Percentiles rank a stretch among this genome's conserved stretches.
These are phyloP conservation scores for Achaetomiella virescens DNA, from an alignment of 495 filamentous ascomycete species.

Conservation along the genomic window DNA sequence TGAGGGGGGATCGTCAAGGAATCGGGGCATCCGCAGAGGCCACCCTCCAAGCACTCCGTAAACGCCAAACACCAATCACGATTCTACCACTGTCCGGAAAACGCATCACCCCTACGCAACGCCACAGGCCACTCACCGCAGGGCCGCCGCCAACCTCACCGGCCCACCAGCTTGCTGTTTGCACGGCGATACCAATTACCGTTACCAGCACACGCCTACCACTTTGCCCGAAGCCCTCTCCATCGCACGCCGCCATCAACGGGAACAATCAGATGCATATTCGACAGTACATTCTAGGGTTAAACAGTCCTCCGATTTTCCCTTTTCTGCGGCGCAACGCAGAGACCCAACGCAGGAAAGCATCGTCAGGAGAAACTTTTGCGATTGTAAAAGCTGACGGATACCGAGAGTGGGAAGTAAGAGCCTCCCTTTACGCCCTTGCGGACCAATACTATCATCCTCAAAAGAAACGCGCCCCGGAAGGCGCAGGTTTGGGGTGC, in stretches of 20 bases:
- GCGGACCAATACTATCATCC: conserved; percentile 13
- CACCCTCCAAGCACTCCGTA: conserved; percentile 4
- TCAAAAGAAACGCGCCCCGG: conserved; percentile 10
- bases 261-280: conserved; percentile 34
- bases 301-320: conserved; percentile 26
- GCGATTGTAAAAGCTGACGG: conserved; percentile 15
- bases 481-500: not conserved
- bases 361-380: conserved; percentile 17
- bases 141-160: not conserved
- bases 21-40: conserved; percentile 7
- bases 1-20: not conserved
- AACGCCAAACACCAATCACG: conserved; percentile 10
- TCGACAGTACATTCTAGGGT: conserved; percentile 34
- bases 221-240: conserved; percentile 14
- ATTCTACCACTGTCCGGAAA: conserved; percentile 7
- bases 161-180: conserved; percentile 13
- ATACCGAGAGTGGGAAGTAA: conserved; percentile 3
- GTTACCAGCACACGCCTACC: conserved; percentile 19
- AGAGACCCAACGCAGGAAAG: conserved; percentile 12
- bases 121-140: conserved; percentile 18
- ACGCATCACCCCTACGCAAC: conserved; percentile 10
- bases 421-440: not conserved
- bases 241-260: conserved; percentile 25
- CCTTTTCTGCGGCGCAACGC: conserved; percentile 16
- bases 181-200: conserved; percentile 14